Conservation (phyloP, 768 basidiomycete genomes). For the Rhodotorula sphaerocarpa region DNA sequence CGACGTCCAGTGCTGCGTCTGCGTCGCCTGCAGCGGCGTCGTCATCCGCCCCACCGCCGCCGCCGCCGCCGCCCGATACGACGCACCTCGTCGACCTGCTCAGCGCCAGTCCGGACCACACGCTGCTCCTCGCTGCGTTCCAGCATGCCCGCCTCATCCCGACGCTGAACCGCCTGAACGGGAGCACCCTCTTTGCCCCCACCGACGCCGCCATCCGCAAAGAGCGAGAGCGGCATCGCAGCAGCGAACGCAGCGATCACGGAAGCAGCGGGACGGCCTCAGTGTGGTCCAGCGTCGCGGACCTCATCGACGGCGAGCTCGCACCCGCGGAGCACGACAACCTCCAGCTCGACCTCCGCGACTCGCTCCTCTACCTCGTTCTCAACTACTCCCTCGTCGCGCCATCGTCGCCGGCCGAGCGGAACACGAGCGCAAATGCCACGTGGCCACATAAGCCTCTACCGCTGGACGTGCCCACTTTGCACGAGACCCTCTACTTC, state of each 20-base stretch:
- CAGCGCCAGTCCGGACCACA: conserved; percentile 42
- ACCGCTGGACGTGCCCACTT: conserved; percentile 53
- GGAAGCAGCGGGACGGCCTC: background rate
- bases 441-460: conserved; percentile 9
- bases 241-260: background rate
- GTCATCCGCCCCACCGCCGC: background rate
- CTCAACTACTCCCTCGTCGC: conserved; percentile 65
- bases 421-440: conserved; percentile 37
- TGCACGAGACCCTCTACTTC: conserved; percentile 56
- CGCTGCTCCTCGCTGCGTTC: conserved; percentile 61
- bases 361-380: conserved; percentile 88
- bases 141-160: conserved; percentile 83
- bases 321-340: conserved; percentile 58
- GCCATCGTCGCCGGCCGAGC: conserved; percentile 45
- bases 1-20: too few relatives aligned
- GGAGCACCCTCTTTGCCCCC: conserved; percentile 82
- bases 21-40: background rate
- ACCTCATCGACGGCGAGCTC: conserved; percentile 44
- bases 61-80: background rate
- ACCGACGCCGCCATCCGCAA: conserved; percentile 77
- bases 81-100: conserved; percentile 71
- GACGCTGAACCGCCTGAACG: conserved; percentile 75
- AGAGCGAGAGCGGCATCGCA: conserved; percentile 18
- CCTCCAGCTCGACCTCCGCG: conserved; percentile 69
- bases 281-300: conserved; percentile 35